Evolutionary conservation across 1,139 yeast species (phyloP).

Genomic region (Scheffersomyces segobiensis): DNA sequence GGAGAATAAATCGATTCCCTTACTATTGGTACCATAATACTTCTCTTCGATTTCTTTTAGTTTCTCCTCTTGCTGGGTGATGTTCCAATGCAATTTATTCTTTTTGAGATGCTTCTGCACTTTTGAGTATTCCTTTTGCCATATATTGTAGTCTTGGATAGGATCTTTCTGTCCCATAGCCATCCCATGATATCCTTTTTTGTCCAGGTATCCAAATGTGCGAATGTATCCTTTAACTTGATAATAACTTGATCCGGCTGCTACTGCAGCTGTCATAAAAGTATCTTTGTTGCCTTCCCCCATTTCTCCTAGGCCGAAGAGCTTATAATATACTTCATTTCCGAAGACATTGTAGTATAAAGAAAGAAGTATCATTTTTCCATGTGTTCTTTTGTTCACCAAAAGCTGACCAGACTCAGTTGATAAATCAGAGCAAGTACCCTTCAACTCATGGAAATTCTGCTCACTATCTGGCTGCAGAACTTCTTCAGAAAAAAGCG

Average conservation of each 20-base stretch:
- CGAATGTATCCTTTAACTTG: constrained; percentile 8
- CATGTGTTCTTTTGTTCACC: constrained; percentile 15
- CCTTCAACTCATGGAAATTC: constrained; percentile 10
- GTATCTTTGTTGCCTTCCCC: constrained; percentile 21
- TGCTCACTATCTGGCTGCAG: constrained; percentile 2
- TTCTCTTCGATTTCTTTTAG: neutral
- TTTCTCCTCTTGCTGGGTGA: neutral
- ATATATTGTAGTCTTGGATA: constrained; percentile 6
- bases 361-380: constrained; percentile 13
- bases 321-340: constrained; percentile 14
- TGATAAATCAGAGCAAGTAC: constrained; percentile 16
- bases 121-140: neutral
- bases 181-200: constrained; percentile 1
- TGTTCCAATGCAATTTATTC: neutral
- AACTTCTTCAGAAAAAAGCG: neutral
- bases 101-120: neutral
- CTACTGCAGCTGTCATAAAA: constrained; percentile 13
- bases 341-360: constrained; percentile 18
- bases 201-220: constrained; percentile 2
- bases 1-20: neutral
- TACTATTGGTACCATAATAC: neutral
- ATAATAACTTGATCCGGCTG: constrained; percentile 10
- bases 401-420: constrained; percentile 17
- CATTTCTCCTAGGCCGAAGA: constrained; percentile 16
- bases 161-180: constrained; percentile 3